A percentile compares a stretch with the other conserved stretches of the same genome.
phyloP scores from a whole-genome alignment of 805 yeast genomes.

The Saccharomycopsis javanensis region DNA sequence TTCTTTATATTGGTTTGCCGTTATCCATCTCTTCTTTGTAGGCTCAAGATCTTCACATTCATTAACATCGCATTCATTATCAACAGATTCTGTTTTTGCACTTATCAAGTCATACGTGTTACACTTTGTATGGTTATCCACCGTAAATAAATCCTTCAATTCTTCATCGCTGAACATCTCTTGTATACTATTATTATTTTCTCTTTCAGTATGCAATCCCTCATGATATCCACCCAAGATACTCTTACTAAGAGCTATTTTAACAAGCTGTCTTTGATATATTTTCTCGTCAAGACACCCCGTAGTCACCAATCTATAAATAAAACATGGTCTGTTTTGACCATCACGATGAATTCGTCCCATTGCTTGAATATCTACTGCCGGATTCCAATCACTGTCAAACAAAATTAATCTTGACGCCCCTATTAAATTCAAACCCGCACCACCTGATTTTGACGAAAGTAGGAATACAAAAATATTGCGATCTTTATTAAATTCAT shows the following conservation, averaged over 20 bases:
- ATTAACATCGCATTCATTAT: neutral
- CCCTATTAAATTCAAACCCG: conserved; percentile 82
- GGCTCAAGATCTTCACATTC: neutral
- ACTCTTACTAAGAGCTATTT: conserved; percentile 65
- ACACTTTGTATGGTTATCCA: conserved; percentile 39
- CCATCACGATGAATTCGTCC: conserved; percentile 94
- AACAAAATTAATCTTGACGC: conserved; percentile 67
- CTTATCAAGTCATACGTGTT: conserved; percentile 72
- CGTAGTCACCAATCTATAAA: conserved; percentile 75
- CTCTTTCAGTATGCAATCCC: conserved; percentile 38
- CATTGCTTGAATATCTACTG: conserved; percentile 89
- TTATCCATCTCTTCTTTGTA: conserved; percentile 2
- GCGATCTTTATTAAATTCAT: conserved; percentile 45
- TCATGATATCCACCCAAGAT: conserved; percentile 36
- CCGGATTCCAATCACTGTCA: conserved; percentile 97
- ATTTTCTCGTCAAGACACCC: conserved; percentile 94
- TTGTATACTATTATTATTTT: neutral
- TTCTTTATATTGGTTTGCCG: neutral
- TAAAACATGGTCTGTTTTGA: conserved; percentile 64
- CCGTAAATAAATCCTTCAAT: conserved; percentile 63
- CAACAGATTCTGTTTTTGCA: conserved; percentile 21
- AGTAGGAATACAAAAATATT: conserved; percentile 55
- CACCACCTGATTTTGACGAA: conserved; percentile 90
- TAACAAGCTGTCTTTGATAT: conserved; percentile 82
- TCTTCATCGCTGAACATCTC: conserved; percentile 55